phyloP scores from a whole-genome alignment of 768 basidiomycete genomes.

The Tylopilus rubrobrunneus region DNA sequence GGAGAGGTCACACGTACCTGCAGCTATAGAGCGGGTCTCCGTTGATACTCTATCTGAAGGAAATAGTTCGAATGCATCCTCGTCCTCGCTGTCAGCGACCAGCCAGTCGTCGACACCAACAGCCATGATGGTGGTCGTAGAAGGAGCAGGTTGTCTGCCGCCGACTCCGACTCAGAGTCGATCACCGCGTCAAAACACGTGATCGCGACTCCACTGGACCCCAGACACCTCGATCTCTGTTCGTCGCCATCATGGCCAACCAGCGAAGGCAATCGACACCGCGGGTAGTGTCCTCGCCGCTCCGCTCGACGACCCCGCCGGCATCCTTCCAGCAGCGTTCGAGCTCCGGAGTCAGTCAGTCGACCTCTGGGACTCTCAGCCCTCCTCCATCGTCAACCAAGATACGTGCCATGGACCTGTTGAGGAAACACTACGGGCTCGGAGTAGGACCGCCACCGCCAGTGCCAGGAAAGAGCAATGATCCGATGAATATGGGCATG shows the following conservation, averaged over 20 bases:
- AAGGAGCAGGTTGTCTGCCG: neutral
- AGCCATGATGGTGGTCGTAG: constrained; percentile 9
- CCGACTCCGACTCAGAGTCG: neutral
- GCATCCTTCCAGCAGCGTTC: constrained; percentile 16
- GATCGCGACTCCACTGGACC: constrained; percentile 16
- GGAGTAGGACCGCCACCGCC: constrained; percentile 71
- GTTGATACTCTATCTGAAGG: neutral
- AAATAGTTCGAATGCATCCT: constrained; percentile 14
- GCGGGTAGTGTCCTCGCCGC: constrained; percentile 41
- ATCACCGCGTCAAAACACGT: constrained; percentile 20
- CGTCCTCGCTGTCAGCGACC: constrained; percentile 49
- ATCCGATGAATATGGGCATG: constrained; percentile 81
- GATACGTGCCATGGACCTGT: constrained; percentile 65
- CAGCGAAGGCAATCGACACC: constrained; percentile 27
- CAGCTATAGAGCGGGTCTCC: neutral
- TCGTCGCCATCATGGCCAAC: neutral
- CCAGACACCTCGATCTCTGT: neutral
- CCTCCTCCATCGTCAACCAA: constrained; percentile 37
- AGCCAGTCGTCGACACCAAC: constrained; percentile 34
- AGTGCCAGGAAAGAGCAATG: constrained; percentile 49
- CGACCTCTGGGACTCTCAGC: constrained; percentile 21
- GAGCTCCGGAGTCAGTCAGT: constrained; percentile 16
- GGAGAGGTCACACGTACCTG: neutral
- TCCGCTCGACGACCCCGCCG: constrained; percentile 40
- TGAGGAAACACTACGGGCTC: constrained; percentile 86